phyloP scores from a whole-genome alignment of 1,284 basidiomycete species.

The Tetrapyrgos nigripes region DNA sequence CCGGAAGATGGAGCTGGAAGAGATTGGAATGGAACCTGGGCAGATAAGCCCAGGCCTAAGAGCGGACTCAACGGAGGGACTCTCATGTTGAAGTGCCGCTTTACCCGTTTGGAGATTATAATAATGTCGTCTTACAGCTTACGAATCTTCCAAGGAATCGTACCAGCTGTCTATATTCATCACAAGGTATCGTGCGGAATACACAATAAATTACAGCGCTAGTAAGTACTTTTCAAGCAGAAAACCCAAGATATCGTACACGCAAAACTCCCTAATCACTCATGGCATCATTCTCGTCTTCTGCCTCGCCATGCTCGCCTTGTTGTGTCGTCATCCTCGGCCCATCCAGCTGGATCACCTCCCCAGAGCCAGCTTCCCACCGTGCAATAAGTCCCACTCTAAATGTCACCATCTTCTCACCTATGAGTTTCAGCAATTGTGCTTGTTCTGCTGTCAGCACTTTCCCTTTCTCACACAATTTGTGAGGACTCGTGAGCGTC shows the following conservation, averaged over 20 bases:
- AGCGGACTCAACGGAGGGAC: constrained; percentile 36
- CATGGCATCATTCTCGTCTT: constrained; percentile 47
- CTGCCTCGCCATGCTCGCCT: constrained; percentile 34
- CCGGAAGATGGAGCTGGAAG: constrained; percentile 25
- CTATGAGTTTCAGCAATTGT: constrained; percentile 88
- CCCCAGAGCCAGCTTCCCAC: constrained; percentile 79
- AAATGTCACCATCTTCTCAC: constrained; percentile 87
- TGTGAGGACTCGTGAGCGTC: constrained; percentile 81
- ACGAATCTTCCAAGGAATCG: neutral
- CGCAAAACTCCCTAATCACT: constrained; percentile 36
- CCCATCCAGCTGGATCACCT: constrained; percentile 66
- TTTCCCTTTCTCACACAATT: constrained; percentile 87
- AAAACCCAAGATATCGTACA: constrained; percentile 3
- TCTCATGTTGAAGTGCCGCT: constrained; percentile 41
- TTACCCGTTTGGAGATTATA: too few species aligned
- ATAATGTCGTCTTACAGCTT: neutral
- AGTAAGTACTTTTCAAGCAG: constrained; percentile 10
- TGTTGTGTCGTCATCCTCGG: constrained; percentile 46
- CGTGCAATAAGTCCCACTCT: constrained; percentile 73
- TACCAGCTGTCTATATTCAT: too few species aligned
- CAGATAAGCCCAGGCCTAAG: constrained; percentile 53
- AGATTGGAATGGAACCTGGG: constrained; percentile 54
- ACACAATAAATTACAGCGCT: constrained; percentile 2
- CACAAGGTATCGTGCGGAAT: neutral
- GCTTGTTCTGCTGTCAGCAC: constrained; percentile 85